Percentiles rank a stretch among this genome's conserved stretches.
These are phyloP conservation scores for Neoboletus magnificus DNA, from an alignment of 768 basidiomycete genomes.

Conservation along the genomic window DNA sequence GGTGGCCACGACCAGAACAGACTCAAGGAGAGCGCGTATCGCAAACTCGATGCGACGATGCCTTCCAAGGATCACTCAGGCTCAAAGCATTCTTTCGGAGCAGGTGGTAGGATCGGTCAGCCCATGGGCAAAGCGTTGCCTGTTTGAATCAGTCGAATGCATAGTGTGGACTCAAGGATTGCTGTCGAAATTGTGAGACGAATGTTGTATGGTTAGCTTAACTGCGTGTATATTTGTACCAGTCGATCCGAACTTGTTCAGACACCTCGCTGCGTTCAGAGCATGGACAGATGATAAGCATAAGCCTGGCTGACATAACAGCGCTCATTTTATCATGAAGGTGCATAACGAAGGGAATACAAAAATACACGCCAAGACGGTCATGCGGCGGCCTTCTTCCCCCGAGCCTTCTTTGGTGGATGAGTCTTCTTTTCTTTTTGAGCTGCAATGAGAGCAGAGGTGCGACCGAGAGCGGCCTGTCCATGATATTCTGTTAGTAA, in stretches of 20 bases:
- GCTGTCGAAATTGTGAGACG: background rate
- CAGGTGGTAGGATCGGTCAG: slow-evolving; percentile 52
- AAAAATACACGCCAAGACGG: slow-evolving; percentile 24
- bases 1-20: slow-evolving; percentile 42
- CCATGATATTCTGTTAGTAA: slow-evolving; percentile 18
- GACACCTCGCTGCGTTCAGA: background rate
- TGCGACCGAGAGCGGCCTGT: slow-evolving; percentile 74
- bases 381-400: slow-evolving; percentile 51
- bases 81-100: slow-evolving; percentile 38
- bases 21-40: slow-evolving; percentile 41
- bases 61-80: slow-evolving; percentile 44
- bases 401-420: slow-evolving; percentile 68
- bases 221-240: slow-evolving; percentile 23
- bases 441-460: slow-evolving; percentile 65
- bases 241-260: slow-evolving; percentile 4
- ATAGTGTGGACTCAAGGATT: background rate
- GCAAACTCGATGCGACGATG: slow-evolving; percentile 45
- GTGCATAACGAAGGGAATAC: slow-evolving; percentile 19
- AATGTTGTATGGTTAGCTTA: slow-evolving; percentile 7
- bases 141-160: slow-evolving; percentile 26
- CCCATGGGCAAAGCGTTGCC: slow-evolving; percentile 47
- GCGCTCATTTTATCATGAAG: slow-evolving; percentile 19
- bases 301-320: slow-evolving; percentile 5
- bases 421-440: slow-evolving; percentile 68
- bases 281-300: background rate